Base-by-base conservation (phyloP, 2,329 filamentous ascomycete species). In the Penicillium olsonii region DNA sequence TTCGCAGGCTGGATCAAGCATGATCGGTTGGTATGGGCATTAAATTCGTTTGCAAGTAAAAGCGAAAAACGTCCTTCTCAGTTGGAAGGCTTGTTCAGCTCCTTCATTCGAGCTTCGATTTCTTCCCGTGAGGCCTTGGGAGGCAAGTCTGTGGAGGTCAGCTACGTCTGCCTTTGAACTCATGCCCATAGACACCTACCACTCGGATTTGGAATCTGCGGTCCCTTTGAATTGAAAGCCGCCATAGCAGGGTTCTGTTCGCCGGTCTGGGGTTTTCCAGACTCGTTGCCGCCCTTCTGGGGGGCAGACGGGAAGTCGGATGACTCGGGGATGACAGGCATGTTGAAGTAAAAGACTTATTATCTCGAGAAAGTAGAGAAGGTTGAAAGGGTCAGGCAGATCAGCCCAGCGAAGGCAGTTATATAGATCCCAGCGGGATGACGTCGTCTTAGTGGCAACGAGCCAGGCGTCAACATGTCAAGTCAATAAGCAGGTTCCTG, bases 31-130 rank as follows among this genome's bases (percentile, higher is more conserved):
- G 19, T 18, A 15, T 20, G 22, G 29, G 2, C 11, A 50, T 35
- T 29, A 5, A 24, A n/a, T 12, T 0, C 29, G 12, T 5, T 44
- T 24, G 22, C 22, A 8, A 24, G 22, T 24, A 24, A 5, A 8
- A 24, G 4, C 5, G 22, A 24, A 12, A 12, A 0, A 1, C 22
- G 12, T 31, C 12, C 17, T 22, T 18, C 20, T 45, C 22, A 34
- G 2, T 27, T 43, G 20, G 35, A 34, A 7, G 42, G 18, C 18
- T 57, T 53, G 43, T 89, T 89, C 68, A 90, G 61, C 62, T 82
- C 82, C 66, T 84, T 75, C 53, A 83, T 84, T 68, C 82, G 84
- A 11, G 80, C 83, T 62, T 79, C 75, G 45, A 86, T 80, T 63
- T 90, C 87, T 67, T 87, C 85, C 71, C 86, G 87, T 50, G 80